Evolutionary conservation across 2,329 filamentous ascomycete genomes (phyloP).

Genomic region (Myriosclerotinia duriaeana): DNA sequence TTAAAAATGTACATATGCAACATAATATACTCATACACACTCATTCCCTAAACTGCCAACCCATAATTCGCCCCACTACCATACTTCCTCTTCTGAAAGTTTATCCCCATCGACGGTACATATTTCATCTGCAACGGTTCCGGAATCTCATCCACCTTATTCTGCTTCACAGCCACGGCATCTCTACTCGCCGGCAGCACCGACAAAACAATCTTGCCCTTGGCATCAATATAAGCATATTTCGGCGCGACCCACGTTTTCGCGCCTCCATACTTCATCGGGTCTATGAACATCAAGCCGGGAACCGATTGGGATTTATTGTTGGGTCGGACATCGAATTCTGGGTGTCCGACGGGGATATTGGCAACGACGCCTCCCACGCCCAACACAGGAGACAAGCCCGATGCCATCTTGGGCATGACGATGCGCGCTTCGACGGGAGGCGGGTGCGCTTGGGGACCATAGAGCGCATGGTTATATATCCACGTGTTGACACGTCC

Average conservation of each 20-base stretch:
- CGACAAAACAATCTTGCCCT: conserved; percentile 35
- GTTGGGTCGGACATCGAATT: conserved; percentile 4
- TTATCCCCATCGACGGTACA: not conserved
- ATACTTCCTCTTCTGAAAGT: not conserved
- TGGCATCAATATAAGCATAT: conserved; percentile 37
- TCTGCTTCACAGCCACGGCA: conserved; percentile 36
- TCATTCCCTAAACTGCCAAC: not conserved
- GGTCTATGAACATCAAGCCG: conserved; percentile 35
- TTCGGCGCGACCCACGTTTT: conserved; percentile 38
- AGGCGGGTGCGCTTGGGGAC: conserved; percentile 53
- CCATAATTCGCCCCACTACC: conserved; percentile 19
- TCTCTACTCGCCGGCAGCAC: conserved; percentile 34
- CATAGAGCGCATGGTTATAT: conserved; percentile 59
- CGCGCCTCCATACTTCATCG: conserved; percentile 37
- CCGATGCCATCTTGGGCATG: conserved; percentile 45
- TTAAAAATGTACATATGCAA: conserved; percentile 15
- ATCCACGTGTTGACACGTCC: conserved; percentile 54
- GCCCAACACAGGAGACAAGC: conserved; percentile 34
- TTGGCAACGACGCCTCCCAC: conserved; percentile 39
- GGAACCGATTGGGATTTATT: conserved; percentile 12
- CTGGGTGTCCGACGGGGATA: conserved; percentile 27
- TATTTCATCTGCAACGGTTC: not conserved
- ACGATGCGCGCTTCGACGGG: conserved; percentile 60
- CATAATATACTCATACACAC: conserved; percentile 8
- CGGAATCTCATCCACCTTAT: conserved; percentile 31